Evolutionary conservation across 768 basidiomycete species (phyloP).

Genomic region (Lentinula lateritia): DNA sequence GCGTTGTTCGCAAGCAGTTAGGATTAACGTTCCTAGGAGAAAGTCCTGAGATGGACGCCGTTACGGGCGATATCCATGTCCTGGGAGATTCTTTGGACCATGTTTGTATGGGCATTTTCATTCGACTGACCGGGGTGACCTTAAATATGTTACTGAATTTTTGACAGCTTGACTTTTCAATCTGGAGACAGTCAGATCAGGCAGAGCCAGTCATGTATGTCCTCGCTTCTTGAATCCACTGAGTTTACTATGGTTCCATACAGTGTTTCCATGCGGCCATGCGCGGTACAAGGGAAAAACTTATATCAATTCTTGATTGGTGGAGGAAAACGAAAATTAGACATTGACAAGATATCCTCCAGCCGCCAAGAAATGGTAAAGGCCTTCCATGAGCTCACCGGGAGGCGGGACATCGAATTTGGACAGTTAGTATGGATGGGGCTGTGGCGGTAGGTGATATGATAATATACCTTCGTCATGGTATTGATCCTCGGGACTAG

Average conservation of each 20-base stretch:
- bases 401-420: slow-evolving; percentile 24
- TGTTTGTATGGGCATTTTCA: not conserved
- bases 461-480: not conserved
- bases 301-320: not conserved
- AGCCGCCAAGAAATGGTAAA: slow-evolving; percentile 22
- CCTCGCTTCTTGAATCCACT: not conserved
- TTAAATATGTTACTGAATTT: slow-evolving; percentile 6
- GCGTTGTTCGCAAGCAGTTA: slow-evolving; percentile 31
- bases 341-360: slow-evolving; percentile 4
- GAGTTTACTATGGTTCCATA: slow-evolving; percentile 2
- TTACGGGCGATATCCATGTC: slow-evolving; percentile 31
- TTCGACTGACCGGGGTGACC: not conserved
- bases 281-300: not conserved
- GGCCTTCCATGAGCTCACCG: slow-evolving; percentile 20
- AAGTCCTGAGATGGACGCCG: slow-evolving; percentile 20
- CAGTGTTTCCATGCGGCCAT: slow-evolving; percentile 4
- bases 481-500: slow-evolving; percentile 17
- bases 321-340: not conserved
- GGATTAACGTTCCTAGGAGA: slow-evolving; percentile 38
- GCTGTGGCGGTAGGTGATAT: slow-evolving; percentile 19
- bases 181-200: slow-evolving; percentile 13
- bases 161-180: slow-evolving; percentile 2
- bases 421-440: slow-evolving; percentile 19
- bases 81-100: slow-evolving; percentile 7
- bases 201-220: not conserved